Evolutionary conservation across 2,329 filamentous ascomycete species (phyloP), one percentile per base, ranked within the genome.

Genomic region (Rugonectria rugulosa): DNA sequence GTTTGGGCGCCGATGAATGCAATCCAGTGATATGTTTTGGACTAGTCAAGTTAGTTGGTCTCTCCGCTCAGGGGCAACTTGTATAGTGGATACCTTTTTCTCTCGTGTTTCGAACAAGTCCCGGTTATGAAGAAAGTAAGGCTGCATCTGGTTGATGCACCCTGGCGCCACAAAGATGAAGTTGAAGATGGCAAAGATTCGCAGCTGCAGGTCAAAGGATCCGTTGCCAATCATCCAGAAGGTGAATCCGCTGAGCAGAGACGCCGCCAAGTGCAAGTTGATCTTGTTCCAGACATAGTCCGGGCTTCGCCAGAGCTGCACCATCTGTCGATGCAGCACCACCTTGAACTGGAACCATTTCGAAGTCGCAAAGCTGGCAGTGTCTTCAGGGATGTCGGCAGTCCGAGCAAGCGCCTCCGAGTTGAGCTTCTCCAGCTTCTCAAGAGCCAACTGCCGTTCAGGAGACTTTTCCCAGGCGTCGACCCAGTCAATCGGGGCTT

Each of bases 381-480:
- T 74, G 2, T 82, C 79, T 23, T 62, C 57, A 2, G 46, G 24
- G 3, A 40, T 15, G 2, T 23, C 52, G 3, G 32, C 23, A 4
- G 21, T 51, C 8, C 53, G 29, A 4, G 48, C 34, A 2, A 56
- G 26, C 2, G 78, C 68, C 60, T 83, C 82, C 53, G 88, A 80
- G 6, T 85, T 79, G 32, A 91, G 86, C 65, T 89, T 85, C 14
- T 61, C 57, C 20, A 68, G 47, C 14, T 79, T 70, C 2, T 85
- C 68, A 15, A 88, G 72, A 2, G 75, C 68, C 5, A 75, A 71
- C 4, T 53, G 20, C 57, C 83, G 81, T 61, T 89, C 79, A 2
- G 82, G 72, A 0, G 87, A 89, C 31, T 81, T 79, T 41, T 77
- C 76, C 88, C 88, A 91, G 61, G 88, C 82, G 36, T 88, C 78